phyloP scores from a whole-genome alignment of 352 stramenopile species.

The Ophiocytium majus region DNA sequence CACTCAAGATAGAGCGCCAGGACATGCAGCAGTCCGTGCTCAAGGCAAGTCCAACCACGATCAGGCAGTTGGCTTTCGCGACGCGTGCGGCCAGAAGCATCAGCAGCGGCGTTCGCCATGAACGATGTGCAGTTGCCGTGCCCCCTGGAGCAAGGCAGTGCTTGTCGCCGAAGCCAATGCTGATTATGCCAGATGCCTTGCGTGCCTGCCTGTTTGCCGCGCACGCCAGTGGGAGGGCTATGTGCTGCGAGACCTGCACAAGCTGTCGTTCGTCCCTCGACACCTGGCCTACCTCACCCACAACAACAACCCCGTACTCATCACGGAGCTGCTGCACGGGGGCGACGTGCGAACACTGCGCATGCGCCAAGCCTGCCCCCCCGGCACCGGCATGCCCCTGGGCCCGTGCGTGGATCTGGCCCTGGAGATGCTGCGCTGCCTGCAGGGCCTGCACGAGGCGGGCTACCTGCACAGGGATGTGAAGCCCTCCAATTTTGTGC shows the following conservation, averaged over 20 bases:
- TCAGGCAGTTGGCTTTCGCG: not conserved
- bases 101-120: not conserved
- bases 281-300: conserved; percentile 37
- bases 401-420: conserved; percentile 44
- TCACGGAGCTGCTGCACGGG: conserved; percentile 52
- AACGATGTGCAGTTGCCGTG: not conserved
- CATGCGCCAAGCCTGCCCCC: not conserved
- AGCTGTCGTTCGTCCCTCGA: conserved; percentile 31
- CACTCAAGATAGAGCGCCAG: conserved; percentile 44
- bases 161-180: not conserved
- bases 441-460: conserved; percentile 38
- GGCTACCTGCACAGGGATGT: conserved; percentile 53
- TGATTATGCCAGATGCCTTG: no score
- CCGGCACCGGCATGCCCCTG: conserved; percentile 26
- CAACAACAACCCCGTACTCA: conserved; percentile 33
- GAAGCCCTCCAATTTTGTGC: conserved; percentile 52
- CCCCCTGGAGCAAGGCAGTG: not conserved
- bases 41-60: conserved; percentile 19
- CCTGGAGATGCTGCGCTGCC: conserved; percentile 52
- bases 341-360: conserved; percentile 46
- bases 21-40: conserved; percentile 50
- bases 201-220: not conserved
- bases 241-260: conserved; percentile 47
- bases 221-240: conserved; percentile 43
- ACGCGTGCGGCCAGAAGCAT: no score